A percentile compares a stretch with the other conserved stretches of the same genome.
phyloP scores from a whole-genome alignment of 371 early-diverging fungal species.

The Actinomucor elegans region DNA sequence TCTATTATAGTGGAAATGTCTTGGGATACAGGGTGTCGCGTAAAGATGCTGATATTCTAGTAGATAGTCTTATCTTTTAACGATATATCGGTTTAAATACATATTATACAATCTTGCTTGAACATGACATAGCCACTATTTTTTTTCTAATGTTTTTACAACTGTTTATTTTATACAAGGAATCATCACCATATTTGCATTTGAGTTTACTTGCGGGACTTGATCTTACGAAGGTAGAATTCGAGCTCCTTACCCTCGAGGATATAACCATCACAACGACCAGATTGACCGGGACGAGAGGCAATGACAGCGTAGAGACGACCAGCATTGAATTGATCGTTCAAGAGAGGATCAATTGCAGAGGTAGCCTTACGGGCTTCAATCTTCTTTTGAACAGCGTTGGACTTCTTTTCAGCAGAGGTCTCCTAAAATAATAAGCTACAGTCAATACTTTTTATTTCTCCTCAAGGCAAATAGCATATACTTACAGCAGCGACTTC shows the following conservation, averaged over 20 bases:
- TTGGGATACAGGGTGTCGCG: constrained; percentile 36
- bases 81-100: too few species aligned
- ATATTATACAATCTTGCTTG: too few species aligned
- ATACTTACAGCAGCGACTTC: constrained; percentile 48
- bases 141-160: too few species aligned
- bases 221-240: constrained; percentile 93
- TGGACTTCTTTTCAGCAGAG: constrained; percentile 80
- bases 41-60: constrained; percentile 4
- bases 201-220: constrained; percentile 38
- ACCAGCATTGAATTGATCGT: constrained; percentile 95
- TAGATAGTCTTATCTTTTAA: constrained; percentile 9
- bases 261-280: constrained; percentile 98
- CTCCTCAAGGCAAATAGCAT: background rate
- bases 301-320: constrained; percentile 93
- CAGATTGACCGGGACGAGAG: constrained; percentile 99
- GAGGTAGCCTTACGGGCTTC: constrained; percentile 78
- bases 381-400: constrained; percentile 86
- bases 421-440: constrained; percentile 64
- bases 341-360: constrained; percentile 84
- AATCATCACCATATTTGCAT: too few species aligned
- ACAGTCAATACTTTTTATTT: too few species aligned
- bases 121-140: too few species aligned
- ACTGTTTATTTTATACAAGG: too few species aligned
- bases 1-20: constrained; percentile 38
- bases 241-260: constrained; percentile 98